Conservation (phyloP, 169 alveolate genomes). For the Plasmodium chabaudi region DNA sequence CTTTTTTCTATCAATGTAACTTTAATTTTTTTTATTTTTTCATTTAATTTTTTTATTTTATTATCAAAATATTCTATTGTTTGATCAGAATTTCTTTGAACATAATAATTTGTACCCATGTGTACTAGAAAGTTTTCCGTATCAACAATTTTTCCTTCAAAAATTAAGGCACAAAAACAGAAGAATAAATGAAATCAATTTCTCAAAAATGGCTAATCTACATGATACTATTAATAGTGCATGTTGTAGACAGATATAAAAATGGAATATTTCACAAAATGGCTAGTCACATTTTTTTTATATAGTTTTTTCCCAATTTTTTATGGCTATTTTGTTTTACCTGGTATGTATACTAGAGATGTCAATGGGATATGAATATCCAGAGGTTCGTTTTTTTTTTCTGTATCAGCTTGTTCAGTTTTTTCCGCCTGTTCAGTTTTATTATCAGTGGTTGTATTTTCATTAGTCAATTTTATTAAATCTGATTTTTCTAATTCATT, state of each 20-base stretch:
- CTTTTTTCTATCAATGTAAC: slow-evolving; percentile 51
- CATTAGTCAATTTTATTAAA: slow-evolving; percentile 21
- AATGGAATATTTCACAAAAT: background rate
- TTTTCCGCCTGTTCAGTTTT: background rate
- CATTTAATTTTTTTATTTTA: slow-evolving; percentile 59
- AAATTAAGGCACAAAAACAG: background rate
- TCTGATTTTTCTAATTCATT: slow-evolving; percentile 68
- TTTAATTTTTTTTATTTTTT: slow-evolving; percentile 40
- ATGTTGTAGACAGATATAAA: background rate
- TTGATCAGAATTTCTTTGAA: slow-evolving; percentile 55
- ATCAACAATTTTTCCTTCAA: slow-evolving; percentile 59
- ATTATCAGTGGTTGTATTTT: background rate
- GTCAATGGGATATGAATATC: slow-evolving; percentile 74
- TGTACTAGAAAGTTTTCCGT: slow-evolving; percentile 63
- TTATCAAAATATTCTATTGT: slow-evolving; percentile 47
- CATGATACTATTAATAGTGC: background rate
- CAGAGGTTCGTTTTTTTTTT: slow-evolving; percentile 7
- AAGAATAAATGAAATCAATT: background rate
- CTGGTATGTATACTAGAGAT: slow-evolving; percentile 61
- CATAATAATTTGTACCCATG: slow-evolving; percentile 73
- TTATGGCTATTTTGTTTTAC: slow-evolving; percentile 11
- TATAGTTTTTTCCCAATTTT: background rate
- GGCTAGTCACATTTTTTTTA: background rate
- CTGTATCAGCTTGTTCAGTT: slow-evolving; percentile 1
- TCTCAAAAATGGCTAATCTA: too few species aligned